Conservation (phyloP, 2,329 filamentous ascomycete genomes). For the Fusarium sororula region DNA sequence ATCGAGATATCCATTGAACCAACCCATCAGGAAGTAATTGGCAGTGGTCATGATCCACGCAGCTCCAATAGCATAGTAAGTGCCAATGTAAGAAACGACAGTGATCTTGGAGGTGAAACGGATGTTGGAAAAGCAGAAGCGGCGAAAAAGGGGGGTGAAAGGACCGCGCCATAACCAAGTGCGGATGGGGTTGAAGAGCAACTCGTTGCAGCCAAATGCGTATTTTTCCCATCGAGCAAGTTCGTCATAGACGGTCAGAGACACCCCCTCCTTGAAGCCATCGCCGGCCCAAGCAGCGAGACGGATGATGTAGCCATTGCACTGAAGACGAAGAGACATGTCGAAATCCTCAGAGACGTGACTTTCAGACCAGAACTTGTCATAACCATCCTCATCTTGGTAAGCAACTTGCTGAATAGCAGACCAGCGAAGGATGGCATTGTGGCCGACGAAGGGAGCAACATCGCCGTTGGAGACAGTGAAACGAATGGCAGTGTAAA, state of each 20-base stretch:
- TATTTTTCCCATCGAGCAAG: slow-evolving; percentile 88
- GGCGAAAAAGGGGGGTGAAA: slow-evolving; percentile 80
- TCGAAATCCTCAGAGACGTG: slow-evolving; percentile 86
- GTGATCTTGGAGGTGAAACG: slow-evolving; percentile 80
- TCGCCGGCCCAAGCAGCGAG: slow-evolving; percentile 77
- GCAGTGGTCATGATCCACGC: slow-evolving; percentile 77
- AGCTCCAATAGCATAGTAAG: slow-evolving; percentile 81
- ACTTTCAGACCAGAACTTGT: slow-evolving; percentile 84
- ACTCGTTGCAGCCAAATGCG: slow-evolving; percentile 84
- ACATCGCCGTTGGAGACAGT: slow-evolving; percentile 82
- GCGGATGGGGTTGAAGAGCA: slow-evolving; percentile 80
- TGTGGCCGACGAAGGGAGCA: slow-evolving; percentile 83
- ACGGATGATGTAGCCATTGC: slow-evolving; percentile 76
- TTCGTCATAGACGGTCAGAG: slow-evolving; percentile 85
- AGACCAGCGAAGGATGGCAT: slow-evolving; percentile 78
- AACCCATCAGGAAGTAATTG: slow-evolving; percentile 81
- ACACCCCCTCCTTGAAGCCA: slow-evolving; percentile 86
- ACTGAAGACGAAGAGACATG: slow-evolving; percentile 81
- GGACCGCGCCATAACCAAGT: slow-evolving; percentile 79
- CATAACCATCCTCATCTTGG: slow-evolving; percentile 73
- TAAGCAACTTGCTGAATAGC: slow-evolving; percentile 80
- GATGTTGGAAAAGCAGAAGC: slow-evolving; percentile 77
- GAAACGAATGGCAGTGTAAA: slow-evolving; percentile 80
- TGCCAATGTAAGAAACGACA: slow-evolving; percentile 80
- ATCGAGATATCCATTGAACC: slow-evolving; percentile 80